A percentile compares a stretch with the other conserved stretches of the same genome.
phyloP scores from a whole-genome alignment of 2,329 filamentous ascomycete genomes.

The Verticillium dahliae region DNA sequence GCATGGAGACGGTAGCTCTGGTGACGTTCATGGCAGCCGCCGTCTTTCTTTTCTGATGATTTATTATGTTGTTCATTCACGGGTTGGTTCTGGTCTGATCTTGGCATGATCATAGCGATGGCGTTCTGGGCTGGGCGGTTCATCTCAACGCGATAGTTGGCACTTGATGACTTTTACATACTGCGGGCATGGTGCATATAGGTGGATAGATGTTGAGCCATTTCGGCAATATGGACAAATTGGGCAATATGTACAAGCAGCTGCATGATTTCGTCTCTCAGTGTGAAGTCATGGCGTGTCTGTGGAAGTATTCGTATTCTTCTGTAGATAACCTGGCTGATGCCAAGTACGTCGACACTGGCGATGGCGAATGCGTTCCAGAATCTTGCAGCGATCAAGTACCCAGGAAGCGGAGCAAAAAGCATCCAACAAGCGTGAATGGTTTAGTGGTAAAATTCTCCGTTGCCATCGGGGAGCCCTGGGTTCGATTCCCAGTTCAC shows the following conservation, averaged over 20 bases:
- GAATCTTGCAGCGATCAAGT: neutral
- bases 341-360: too few species aligned
- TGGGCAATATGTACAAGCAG: too few species aligned
- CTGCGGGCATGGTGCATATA: neutral
- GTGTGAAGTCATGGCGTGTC: too few species aligned
- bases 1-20: constrained; percentile 29
- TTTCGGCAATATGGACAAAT: too few species aligned
- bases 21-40: constrained; percentile 35
- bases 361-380: neutral
- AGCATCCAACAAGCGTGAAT: neutral
- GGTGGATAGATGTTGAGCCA: neutral
- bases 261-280: too few species aligned
- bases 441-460: constrained; percentile 4
- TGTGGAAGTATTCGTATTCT: too few species aligned
- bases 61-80: neutral
- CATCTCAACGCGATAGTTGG: neutral
- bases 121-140: neutral
- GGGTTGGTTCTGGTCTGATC: neutral
- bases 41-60: constrained; percentile 27
- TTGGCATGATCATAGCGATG: neutral
- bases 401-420: neutral
- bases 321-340: too few species aligned
- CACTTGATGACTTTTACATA: neutral
- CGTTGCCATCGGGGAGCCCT: constrained; percentile 3
- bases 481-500: constrained; percentile 3